Evolutionary conservation across 768 basidiomycete genomes (phyloP), one percentile per base, ranked within the genome.

Genomic region (Termitomyces heimii): DNA sequence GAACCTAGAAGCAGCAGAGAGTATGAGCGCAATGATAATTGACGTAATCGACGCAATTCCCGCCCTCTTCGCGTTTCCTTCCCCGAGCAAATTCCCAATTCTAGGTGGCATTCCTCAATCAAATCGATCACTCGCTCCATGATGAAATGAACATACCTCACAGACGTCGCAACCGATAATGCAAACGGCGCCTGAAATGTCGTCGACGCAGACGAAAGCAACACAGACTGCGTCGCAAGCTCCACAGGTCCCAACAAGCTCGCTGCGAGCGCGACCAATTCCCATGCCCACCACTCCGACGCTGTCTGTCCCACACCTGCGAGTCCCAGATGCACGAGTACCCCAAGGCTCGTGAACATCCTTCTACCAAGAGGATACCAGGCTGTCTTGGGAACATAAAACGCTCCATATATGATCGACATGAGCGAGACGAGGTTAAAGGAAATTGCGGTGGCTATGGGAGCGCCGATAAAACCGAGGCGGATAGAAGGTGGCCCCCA

Each of bases 211-310:
- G 89, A 92, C 12, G 83, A 85, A 35, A 89, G 76, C 12, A 98
- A 77, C 1, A 98, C 86, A 0, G 91, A 93, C 68, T 98, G 95
- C 0, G 92, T 84, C 0, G 97, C 97, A 4, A 99, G 82, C 6
- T 82, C 75, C 5, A 83, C 79, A 1, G 94, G 85, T 1, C 95
- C 92, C 1, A 97, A 72, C 75, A 79, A 62, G 59, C 77, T 78
- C 3, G 82, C 82, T 5, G 76, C 79, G 1, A 83, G 73, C 24
- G 85, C 86, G 32, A 89, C 71, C 8, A 93, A 79, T 71, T 96
- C 94, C 96, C 96, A 96, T 37, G 89, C 87, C 94, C 95, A 98
- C 96, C 95, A 98, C 71, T 97, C 96, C 4, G 84, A 85, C 1
- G 91, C 92, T 4, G 83, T 87, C 69, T 94, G 92, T 0, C 85